Base-by-base conservation (phyloP, 805 yeast species). In the Ogataea salicorniae region DNA sequence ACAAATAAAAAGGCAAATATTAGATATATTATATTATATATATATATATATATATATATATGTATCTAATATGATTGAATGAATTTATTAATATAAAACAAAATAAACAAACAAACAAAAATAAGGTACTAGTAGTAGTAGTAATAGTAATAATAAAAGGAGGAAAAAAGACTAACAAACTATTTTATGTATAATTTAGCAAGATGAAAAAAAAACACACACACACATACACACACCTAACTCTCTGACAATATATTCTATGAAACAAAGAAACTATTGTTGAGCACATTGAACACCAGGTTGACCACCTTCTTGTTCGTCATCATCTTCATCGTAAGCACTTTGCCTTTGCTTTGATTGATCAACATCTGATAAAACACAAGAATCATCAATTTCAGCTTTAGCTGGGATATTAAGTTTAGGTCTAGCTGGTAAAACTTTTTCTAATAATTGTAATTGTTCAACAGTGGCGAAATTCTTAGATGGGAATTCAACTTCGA, bases 261-360 rank as follows among this genome's bases (percentile, higher is more conserved):
- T 26, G 31, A 3, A 20, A 9, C 11, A 26, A 26, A 26, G 3
- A 11, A 26, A 26, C 9, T 26, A 90, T 78, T 90, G 97, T 65
- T 92, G 85, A 55, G 96, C 95, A 80, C 97, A 90, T 79, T 90
- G 95, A 48, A 87, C 95, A 59, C 90, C 87, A 54, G 79, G 83
- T 46, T 80, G 83, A 39, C 74, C 79, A 43, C 74, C 77, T 42
- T 73, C 78, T 26, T 73, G 82, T 34, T 81, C 87, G n/a, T 66
- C 70, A n/a, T 66, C 70, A n/a, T 67, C 71, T 33, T 67, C 67
- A 36, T 79, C 83, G 46, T 81, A 85, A 41, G 77, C 80, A 49
- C 64, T 46, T 34, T 57, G 46, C 34, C 56, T 49, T 40, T 63
- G 67, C 47, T 63, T 64, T 39, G 41, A 20, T 39, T 64, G 60